Percentiles rank a stretch among this genome's conserved stretches.
These are phyloP conservation scores for Tuber aestivum DNA, from an alignment of 495 filamentous ascomycete genomes.

Conservation along the genomic window DNA sequence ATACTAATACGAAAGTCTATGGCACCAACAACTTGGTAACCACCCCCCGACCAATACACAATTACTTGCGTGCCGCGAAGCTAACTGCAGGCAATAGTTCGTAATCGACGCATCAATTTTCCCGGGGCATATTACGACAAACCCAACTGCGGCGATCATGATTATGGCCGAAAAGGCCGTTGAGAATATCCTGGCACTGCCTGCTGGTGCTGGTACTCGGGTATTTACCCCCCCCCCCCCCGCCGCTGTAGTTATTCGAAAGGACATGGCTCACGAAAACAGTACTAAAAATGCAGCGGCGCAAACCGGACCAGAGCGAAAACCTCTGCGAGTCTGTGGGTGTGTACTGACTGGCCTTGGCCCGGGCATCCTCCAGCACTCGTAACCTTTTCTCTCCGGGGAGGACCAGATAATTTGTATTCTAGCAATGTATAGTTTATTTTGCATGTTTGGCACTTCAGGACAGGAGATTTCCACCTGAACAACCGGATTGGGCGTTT, in stretches of 20 bases:
- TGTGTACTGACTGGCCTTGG: conserved; percentile 45
- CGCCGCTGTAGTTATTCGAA: conserved; percentile 8
- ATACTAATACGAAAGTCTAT: conserved; percentile 62
- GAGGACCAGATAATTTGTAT: neutral
- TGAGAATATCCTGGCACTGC: conserved; percentile 49
- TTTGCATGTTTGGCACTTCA: neutral
- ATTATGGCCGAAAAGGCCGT: conserved; percentile 55
- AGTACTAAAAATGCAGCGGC: conserved; percentile 21
- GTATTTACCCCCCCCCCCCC: neutral
- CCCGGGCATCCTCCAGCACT: conserved; percentile 43
- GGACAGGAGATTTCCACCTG: neutral
- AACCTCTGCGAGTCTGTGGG: conserved; percentile 42
- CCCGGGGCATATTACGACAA: conserved; percentile 56
- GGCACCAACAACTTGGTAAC: conserved; percentile 60
- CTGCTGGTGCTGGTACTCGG: conserved; percentile 2
- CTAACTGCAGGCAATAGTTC: conserved; percentile 39
- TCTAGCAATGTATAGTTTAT: neutral
- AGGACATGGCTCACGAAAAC: neutral
- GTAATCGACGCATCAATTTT: conserved; percentile 61
- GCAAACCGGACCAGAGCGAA: conserved; percentile 43
- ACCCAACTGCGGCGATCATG: conserved; percentile 58
- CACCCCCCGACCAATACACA: no score
- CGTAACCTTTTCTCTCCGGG: conserved; percentile 11
- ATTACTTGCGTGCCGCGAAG: neutral
- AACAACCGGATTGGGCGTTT: neutral